phyloP scores from a whole-genome alignment of 106 monocot species.

The Dioscorea zingiberensis region DNA sequence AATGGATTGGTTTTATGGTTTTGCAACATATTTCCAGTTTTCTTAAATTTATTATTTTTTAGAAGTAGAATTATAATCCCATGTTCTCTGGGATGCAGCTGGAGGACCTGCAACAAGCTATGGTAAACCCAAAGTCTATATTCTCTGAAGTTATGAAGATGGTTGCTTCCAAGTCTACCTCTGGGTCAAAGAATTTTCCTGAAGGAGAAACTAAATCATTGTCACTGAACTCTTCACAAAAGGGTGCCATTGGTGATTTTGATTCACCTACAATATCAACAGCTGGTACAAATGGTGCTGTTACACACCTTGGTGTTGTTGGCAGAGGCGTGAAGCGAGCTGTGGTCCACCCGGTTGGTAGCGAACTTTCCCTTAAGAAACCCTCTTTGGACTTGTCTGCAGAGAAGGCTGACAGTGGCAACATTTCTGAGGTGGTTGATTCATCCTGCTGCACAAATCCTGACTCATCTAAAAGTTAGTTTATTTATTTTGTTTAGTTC shows the following conservation, averaged over 20 bases:
- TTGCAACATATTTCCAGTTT: too few species aligned
- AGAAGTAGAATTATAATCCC: too few species aligned
- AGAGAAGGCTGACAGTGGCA: conserved; percentile 23
- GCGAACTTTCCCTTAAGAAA: conserved; percentile 45
- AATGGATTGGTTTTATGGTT: too few species aligned
- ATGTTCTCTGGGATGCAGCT: conserved; percentile 38
- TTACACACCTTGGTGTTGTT: conserved; percentile 87
- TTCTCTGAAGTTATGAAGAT: conserved; percentile 56
- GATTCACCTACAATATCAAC: conserved; percentile 59
- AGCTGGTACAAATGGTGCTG: conserved; percentile 33
- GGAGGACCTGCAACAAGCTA: conserved; percentile 76
- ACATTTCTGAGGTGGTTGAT: conserved; percentile 9
- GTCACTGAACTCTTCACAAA: conserved; percentile 42
- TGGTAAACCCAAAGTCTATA: conserved; percentile 36
- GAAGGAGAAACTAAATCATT: conserved; percentile 5
- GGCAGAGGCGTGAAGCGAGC: conserved; percentile 91
- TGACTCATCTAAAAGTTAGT: conserved; percentile 1
- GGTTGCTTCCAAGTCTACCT: conserved; percentile 17
- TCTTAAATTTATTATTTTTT: too few species aligned
- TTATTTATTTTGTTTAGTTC: too few species aligned
- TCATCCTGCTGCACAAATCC: not conserved
- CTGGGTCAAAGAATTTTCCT: conserved; percentile 9
- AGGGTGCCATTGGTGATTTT: conserved; percentile 33
- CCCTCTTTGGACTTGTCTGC: conserved; percentile 13
- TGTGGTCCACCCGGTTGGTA: conserved; percentile 24